Base-by-base conservation (phyloP, 176 grass and related monocot genomes). In the Puccinellia tenuiflora region DNA sequence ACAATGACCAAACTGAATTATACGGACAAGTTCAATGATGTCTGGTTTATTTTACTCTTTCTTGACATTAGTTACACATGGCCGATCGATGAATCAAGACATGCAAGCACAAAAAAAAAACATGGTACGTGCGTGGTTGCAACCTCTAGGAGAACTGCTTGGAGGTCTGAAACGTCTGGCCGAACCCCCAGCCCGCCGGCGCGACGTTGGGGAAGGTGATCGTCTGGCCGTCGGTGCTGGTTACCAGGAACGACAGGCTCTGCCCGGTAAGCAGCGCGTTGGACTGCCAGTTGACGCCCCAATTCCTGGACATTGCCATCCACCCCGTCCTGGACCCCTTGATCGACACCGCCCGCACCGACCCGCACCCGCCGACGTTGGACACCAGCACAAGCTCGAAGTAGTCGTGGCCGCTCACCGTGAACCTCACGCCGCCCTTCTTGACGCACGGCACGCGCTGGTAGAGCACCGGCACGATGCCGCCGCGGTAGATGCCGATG, bases 241-340 rank as follows among this genome's bases (percentile, higher is more conserved):
- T 91, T 45, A 94, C 90, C 79, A 77, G 66, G 84, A 97, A 97
- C 54, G 92, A 92, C 16, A 97, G 90, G 84, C 75, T 81, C 82
- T 97, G 90, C 0, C 90, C 92, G 67, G 84, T 30, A 37, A 94
- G 90, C 57, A 88, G 75, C 0, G 90, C 80, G 71, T 93, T 94
- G 71, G 90, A 92, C 88, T 94, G 95, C 95, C 95, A 97, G 79
- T 97, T 97, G 46, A 88, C 88, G 20, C 95, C 95, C 95, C 95
- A 94, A 14, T 97, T 97, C 60, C 88, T 89, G 0, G 95, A 92
- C 95, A 97, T 97, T 12, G 90, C 50, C 89, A 92, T 93, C 95
- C 92, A 94, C 29, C 79, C 88, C n/a, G 87, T 88, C 14, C 53
- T 50, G 1, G 92, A 91, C 3, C 96, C 92, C 81, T 98, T 98